Conservation (phyloP, 305 asterid genomes). For the Fraxinus nigra region DNA sequence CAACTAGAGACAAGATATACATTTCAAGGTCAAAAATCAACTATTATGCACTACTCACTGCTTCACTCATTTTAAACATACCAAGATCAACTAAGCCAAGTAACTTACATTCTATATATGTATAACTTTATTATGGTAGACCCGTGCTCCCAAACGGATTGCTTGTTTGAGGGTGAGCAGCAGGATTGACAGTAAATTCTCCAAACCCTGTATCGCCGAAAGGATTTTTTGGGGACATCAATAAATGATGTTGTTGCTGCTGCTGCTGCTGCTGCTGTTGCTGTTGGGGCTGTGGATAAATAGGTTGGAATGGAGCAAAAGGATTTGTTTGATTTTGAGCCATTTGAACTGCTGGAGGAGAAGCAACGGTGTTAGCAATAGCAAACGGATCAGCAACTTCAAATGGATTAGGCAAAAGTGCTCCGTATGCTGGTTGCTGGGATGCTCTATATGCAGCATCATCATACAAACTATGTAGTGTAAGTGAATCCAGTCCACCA, state of each 20-base stretch:
- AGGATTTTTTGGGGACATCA: conserved; percentile 64
- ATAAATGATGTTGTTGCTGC: conserved; percentile 31
- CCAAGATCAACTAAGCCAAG: conserved; percentile 49
- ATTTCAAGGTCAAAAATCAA: conserved; percentile 28
- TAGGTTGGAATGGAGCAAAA: conserved; percentile 64
- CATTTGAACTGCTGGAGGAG: conserved; percentile 57
- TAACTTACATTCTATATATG: conserved; percentile 33
- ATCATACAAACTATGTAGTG: conserved; percentile 75
- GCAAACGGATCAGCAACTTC: conserved; percentile 75
- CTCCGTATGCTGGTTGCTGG: conserved; percentile 81
- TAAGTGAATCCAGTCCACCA: conserved; percentile 90
- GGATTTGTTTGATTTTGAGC: conserved; percentile 64
- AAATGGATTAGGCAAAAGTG: conserved; percentile 88
- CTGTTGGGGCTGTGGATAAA: conserved; percentile 50
- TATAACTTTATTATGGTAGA: conserved; percentile 39
- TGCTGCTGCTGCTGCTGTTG: background rate
- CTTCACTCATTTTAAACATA: conserved; percentile 38
- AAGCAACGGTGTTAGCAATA: conserved; percentile 40
- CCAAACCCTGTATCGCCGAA: conserved; percentile 69
- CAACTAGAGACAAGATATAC: conserved; percentile 31
- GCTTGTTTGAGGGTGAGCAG: conserved; percentile 49
- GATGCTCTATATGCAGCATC: conserved; percentile 86
- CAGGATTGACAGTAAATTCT: conserved; percentile 49
- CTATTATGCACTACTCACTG: conserved; percentile 21
- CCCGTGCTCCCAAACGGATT: conserved; percentile 78